Base-by-base conservation (phyloP, 1,139 yeast genomes). In the Geotrichum bryndzae region DNA sequence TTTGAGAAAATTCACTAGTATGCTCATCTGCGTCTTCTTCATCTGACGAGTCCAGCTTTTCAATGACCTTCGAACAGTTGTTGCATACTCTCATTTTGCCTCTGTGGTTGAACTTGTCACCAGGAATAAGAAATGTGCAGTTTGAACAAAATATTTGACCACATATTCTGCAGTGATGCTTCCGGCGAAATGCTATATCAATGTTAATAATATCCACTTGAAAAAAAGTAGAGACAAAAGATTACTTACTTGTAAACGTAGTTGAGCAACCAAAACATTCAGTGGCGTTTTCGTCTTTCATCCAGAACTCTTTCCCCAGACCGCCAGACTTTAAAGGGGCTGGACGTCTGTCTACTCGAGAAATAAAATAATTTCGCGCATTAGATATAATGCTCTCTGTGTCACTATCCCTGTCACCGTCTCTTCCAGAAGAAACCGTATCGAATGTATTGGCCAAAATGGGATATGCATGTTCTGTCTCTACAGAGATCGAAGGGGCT, bases 91-190 rank as follows among this genome's bases (percentile, higher is more conserved):
- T 77, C 77, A 91, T 81, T 66, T 83, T 84, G 45, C 92, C 96
- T 48, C 80, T 79, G 68, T 84, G 84, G 48, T 82, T 81, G 71
- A 90, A 90, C 69, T 84, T 85, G 52, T 83, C 84, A 52, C 96
- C 96, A 1, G 90, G 82, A 13, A 91, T 84, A 66, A 90, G 82
- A 2, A 84, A 76, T 0, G 97, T 91, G 73, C 99, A 94, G n/a
- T 82, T 81, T 41, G 90, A 82, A 73, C 99, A 94, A 70, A 91
- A 94, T 53, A 94, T 94, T 73, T 92, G 97, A 1, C 98, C 98
- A 75, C 99, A 94, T 58, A 92, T 86, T 58, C 99, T 79, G 71
- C 99, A 94, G 73, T 94, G 99, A 72, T 94, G 99, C 67, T 90
- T 89, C 67, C 99, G 80, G 70, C 97, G 78, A 74, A 92, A 94